Conservation (phyloP, 306 rosid genomes). For the Leucaena leucocephala region DNA sequence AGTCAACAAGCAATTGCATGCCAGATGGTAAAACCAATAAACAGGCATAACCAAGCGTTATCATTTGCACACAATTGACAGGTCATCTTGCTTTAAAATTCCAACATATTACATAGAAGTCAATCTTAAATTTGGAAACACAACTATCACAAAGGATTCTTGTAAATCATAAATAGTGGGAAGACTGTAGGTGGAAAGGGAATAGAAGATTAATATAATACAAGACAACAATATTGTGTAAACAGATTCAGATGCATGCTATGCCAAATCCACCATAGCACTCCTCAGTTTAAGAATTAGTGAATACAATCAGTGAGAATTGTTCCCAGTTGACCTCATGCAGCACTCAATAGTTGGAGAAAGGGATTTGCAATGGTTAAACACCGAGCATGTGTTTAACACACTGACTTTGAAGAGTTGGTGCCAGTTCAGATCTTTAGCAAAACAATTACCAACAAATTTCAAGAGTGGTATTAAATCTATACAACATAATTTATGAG, state of each 20-base stretch:
- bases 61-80: slow-evolving; percentile 14
- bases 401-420: slow-evolving; percentile 8
- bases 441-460: slow-evolving; percentile 19
- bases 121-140: slow-evolving; percentile 25
- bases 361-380: neutral
- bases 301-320: neutral
- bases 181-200: slow-evolving; percentile 1
- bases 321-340: neutral
- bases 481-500: slow-evolving; percentile 27
- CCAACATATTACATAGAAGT: neutral
- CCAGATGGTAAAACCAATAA: slow-evolving; percentile 14
- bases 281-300: slow-evolving; percentile 10
- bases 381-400: slow-evolving; percentile 1
- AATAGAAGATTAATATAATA: neutral
- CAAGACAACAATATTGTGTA: neutral
- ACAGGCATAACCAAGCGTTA: slow-evolving; percentile 15
- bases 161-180: neutral
- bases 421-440: slow-evolving; percentile 21
- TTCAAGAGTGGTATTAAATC: slow-evolving; percentile 6
- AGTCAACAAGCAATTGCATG: too few relatives aligned
- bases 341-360: slow-evolving; percentile 12
- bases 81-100: slow-evolving; percentile 18
- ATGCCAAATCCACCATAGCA: slow-evolving; percentile 25
- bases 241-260: slow-evolving; percentile 16
- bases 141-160: slow-evolving; percentile 9